These are phyloP conservation scores for Pythium brassicae DNA, from an alignment of 352 stramenopile species.

Conservation along the genomic window DNA sequence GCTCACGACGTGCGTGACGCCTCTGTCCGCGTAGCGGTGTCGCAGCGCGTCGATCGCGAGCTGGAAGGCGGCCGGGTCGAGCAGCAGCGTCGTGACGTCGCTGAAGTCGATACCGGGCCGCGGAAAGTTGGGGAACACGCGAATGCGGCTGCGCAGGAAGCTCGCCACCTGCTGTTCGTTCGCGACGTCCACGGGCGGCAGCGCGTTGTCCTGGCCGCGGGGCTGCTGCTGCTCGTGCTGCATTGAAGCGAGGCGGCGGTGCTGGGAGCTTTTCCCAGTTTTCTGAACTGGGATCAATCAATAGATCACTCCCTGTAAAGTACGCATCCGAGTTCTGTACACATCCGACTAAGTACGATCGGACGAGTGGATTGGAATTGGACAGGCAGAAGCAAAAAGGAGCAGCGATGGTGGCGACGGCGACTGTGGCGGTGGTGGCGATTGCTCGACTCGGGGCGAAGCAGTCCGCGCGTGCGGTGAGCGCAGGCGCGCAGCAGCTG, in stretches of 20 bases:
- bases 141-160: conserved; percentile 68
- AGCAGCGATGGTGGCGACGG: neutral
- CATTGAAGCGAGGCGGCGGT: neutral
- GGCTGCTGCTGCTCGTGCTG: neutral
- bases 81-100: conserved; percentile 68
- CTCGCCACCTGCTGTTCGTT: conserved; percentile 46
- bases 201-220: neutral
- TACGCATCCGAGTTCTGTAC: too few relatives aligned
- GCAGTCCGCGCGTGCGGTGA: conserved; percentile 1
- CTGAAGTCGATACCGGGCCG: conserved; percentile 57
- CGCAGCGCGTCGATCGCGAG: conserved; percentile 67
- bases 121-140: conserved; percentile 57
- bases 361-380: neutral
- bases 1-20: conserved; percentile 80
- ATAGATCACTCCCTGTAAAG: too few relatives aligned
- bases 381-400: neutral
- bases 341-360: neutral
- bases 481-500: conserved; percentile 4
- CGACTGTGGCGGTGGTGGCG: conserved; percentile 7
- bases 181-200: conserved; percentile 23
- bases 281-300: too few relatives aligned
- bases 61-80: conserved; percentile 71
- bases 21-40: conserved; percentile 43
- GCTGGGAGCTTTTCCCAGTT: too few relatives aligned
- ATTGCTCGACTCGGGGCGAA: conserved; percentile 12